Evolutionary conservation across 1,284 basidiomycete genomes (phyloP), one percentile per base, ranked within the genome.

Genomic region (Ganoderma lingzhi): DNA sequence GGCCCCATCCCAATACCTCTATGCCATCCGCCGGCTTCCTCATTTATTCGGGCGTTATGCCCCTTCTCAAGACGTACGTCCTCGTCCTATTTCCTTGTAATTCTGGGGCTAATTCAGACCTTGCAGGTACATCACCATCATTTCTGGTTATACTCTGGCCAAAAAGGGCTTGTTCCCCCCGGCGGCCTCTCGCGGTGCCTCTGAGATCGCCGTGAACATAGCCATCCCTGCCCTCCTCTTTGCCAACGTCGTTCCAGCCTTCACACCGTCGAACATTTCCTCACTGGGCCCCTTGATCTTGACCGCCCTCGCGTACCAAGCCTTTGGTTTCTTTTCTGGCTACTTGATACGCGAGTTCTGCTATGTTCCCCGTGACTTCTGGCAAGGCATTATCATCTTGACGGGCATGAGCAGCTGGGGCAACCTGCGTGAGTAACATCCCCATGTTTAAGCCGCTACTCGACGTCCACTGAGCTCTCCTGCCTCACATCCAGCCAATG

Each of bases 381-480:
- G 81, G 80, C 81, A 83, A 70, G 82, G 82, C 5, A 79, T 83
- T 30, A 65, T 84, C 32, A 76, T 83, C 30, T 59, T 80, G 59
- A 81, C 82, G 10, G 78, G 80, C 2, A 79, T 85, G 75, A 85
- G 84, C 58, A 88, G 87, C 72, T 88, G 86, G 86, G 85, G 85
- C 65, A 82, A 83, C 64, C 73, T 83, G 2, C 78, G 78, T 80
- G 48, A 70, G 79, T 78, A 12, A 41, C 5, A 41, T 15, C 30
- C 37, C 15, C 19, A 17, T 8, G 61, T 12, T 2, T 55, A 12
- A 32, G 23, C 23, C 9, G 12, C 2, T 32, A 39, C 6, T 17
- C 45, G 1, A 14, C 17, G 14, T 15, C 12, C 10, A 6, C 8
- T 6, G 0, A 14, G 1, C 28, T 23, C 19, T 32, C 56, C 1